Evolutionary conservation across 164 flowering plant species (phyloP), one percentile per base, ranked within the genome.

Genomic region (Piper longum): DNA sequence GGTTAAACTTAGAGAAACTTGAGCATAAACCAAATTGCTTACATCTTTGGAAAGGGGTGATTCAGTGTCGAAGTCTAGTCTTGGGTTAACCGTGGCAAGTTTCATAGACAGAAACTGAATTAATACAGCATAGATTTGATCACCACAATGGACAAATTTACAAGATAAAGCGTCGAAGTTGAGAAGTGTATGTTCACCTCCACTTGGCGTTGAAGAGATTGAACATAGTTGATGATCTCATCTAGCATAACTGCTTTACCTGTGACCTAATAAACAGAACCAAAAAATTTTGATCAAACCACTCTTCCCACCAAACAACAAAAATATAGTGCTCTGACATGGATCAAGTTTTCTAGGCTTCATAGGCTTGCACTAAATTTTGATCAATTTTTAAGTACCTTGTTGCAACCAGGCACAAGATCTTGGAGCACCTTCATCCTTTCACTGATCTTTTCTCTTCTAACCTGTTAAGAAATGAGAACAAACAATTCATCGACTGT

Each of bases 221-320:
- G 98, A 42, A 91, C 98, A 63, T 91, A 91, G 75, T 91, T 91
- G 44, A 91, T 91, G 61, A 91, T 91, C 64, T 91, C 98, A 67
- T 91, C 98, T 3, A 91, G 83, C 98, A 91, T 91, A 16, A 89
- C 82, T 54, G 98, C 98, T 75, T 92, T 92, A 13, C 98, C 98
- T 26, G 95, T 92, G 4, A 92, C 91, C 98, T 91, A 68, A 4
- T 70, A 12, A 14, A 48, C 19, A 44, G 70, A 63, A 62, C 57
- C 42, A 62, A 63, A 45, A 26, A 26, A 26, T 26, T 26, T 26
- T 26, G 36, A 26, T 26, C 36, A 26, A 26, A 26, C 36, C 36
- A 26, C 36, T 26, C 36, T 26, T 26, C 36, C 36, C 36, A 26
- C 36, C 36, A 26, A 26, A 26, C 2, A 26, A 26, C 36, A 26